Evolutionary conservation across 495 filamentous ascomycete species (phyloP), one percentile per base, ranked within the genome.

Genomic region (Penicillium paradoxum): DNA sequence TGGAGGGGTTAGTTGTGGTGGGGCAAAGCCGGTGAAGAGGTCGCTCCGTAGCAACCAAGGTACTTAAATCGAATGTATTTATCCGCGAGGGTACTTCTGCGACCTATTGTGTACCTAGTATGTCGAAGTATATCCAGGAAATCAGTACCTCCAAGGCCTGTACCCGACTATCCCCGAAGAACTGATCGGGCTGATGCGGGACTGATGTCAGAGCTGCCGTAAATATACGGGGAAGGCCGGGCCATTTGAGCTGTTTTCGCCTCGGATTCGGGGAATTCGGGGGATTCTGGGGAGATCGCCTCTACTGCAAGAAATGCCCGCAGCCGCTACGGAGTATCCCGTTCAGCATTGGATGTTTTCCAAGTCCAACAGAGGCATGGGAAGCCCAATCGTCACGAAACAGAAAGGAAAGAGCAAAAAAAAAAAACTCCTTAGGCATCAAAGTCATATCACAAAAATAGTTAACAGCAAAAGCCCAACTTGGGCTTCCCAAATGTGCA

Each of bases 141-240:
- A 15, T 7, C 0, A 25, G 43, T 59, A 64, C 60, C 13, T 55
- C 2, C 1, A 1, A 4, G 2, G 2, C 2, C 54, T n/a, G 57
- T 64, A 39, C 22, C 33, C 46, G 48, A 59, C 30, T 49, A 60
- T 55, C 54, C 59, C 64, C 70, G 70, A 67, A 66, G 62, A 63
- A 62, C 55, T 60, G 34, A 62, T 73, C 72, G 71, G 73, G 69
- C 71, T 74, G 68, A 71, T 72, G 70, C 73, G 73, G 73, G 68
- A 73, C 70, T 74, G 71, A 77, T 73, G 70, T 73, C 70, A 77
- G 58, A 65, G 53, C 37, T 58, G 25, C 54, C 53, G 57, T 58
- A 61, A 41, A 52, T 17, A 60, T 62, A 62, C 71, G 70, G 71
- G 66, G 68, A 54, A 49, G 59, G 50, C 64, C 68, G 72, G 69